Conservation (phyloP, 164 flowering plant species). For the Magnolia sinica region DNA sequence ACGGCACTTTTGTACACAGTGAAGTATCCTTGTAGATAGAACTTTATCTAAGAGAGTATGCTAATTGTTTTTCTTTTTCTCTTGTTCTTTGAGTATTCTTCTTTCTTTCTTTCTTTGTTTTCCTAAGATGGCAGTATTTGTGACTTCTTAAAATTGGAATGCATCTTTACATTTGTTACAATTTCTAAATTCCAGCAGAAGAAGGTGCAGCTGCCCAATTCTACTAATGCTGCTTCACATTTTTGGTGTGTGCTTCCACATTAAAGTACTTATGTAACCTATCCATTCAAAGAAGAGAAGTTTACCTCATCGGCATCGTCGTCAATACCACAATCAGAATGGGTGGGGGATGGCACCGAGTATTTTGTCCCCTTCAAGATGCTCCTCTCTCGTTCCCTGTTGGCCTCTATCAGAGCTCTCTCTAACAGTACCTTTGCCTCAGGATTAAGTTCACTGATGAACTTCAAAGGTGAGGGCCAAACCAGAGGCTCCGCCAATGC, state of each 20-base stretch:
- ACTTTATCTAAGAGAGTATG: no score
- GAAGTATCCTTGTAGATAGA: no score
- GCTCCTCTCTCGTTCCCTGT: slow-evolving; percentile 75
- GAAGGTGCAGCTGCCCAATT: neutral
- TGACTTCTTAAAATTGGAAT: no score
- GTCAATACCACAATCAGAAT: slow-evolving; percentile 45
- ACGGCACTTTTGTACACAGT: no score
- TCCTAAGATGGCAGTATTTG: no score
- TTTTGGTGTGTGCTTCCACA: neutral
- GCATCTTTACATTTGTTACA: neutral
- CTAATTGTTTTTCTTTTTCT: no score
- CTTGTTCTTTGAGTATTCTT: no score
- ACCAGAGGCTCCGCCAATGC: slow-evolving; percentile 89
- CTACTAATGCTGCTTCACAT: neutral
- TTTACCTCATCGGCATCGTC: slow-evolving; percentile 78
- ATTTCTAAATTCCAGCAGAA: neutral
- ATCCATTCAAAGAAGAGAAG: neutral
- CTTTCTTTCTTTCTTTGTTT: no score
- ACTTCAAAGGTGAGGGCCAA: slow-evolving; percentile 98
- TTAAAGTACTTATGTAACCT: neutral
- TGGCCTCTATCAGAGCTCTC: slow-evolving; percentile 82
- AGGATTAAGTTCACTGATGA: slow-evolving; percentile 81
- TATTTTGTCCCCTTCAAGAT: slow-evolving; percentile 59
- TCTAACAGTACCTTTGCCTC: slow-evolving; percentile 83
- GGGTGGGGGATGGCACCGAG: slow-evolving; percentile 56